Conservation (phyloP, 306 rosid species). For the Senna siamea region DNA sequence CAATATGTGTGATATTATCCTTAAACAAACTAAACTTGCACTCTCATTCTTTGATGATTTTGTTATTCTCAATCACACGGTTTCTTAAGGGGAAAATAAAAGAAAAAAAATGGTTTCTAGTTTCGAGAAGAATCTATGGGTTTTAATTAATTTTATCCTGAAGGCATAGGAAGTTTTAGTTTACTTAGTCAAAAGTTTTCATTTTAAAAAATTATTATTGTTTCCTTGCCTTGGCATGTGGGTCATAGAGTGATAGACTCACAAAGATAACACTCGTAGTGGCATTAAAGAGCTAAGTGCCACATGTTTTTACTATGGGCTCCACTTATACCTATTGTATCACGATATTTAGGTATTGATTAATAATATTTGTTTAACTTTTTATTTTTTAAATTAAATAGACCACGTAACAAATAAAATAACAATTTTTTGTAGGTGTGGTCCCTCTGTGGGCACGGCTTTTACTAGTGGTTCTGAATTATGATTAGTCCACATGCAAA, state of each 20-base stretch:
- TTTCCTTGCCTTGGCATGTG: constrained; percentile 20
- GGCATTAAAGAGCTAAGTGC: not conserved
- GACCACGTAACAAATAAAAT: too few species aligned
- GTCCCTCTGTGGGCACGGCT: not conserved
- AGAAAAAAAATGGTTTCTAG: not conserved
- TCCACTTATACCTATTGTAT: not conserved
- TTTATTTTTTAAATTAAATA: too few species aligned
- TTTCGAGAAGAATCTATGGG: constrained; percentile 1
- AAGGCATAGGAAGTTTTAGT: not conserved
- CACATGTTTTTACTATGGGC: constrained; percentile 24
- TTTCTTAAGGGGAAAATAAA: not conserved
- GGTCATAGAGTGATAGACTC: not conserved
- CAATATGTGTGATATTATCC: not conserved
- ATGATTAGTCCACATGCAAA: too few species aligned
- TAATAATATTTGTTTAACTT: too few species aligned
- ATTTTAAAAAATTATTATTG: not conserved
- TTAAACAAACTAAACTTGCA: too few species aligned
- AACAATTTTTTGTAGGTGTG: too few species aligned
- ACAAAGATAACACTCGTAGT: not conserved
- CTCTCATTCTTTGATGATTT: not conserved
- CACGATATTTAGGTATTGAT: too few species aligned
- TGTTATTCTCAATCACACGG: not conserved
- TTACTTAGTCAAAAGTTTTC: constrained; percentile 12
- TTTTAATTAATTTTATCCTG: not conserved
- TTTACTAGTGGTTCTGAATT: not conserved